phyloP scores from a whole-genome alignment of 2,329 filamentous ascomycete genomes.

The Lojkania enalia region DNA sequence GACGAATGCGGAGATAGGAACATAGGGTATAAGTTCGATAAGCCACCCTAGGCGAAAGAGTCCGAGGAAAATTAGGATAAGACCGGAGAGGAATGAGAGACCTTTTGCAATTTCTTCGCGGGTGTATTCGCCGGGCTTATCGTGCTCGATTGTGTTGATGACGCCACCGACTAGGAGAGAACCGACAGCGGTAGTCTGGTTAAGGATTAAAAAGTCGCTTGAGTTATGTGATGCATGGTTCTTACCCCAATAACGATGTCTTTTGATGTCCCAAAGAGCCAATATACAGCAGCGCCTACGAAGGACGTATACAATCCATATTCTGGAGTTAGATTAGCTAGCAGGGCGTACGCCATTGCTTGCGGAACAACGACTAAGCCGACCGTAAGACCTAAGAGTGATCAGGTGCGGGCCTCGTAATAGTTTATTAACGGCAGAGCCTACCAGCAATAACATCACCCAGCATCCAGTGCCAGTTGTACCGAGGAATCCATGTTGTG shows the following conservation, averaged over 20 bases:
- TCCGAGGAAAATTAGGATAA: slow-evolving; percentile 77
- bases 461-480: slow-evolving; percentile 37
- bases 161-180: slow-evolving; percentile 85
- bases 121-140: slow-evolving; percentile 59
- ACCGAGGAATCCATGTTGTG: slow-evolving; percentile 30
- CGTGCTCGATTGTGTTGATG: slow-evolving; percentile 63
- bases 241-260: slow-evolving; percentile 92
- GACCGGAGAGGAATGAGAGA: slow-evolving; percentile 75
- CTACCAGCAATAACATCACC: slow-evolving; percentile 38
- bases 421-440: no score
- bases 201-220: slow-evolving; percentile 5
- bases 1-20: slow-evolving; percentile 93
- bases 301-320: slow-evolving; percentile 93
- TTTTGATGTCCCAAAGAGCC: slow-evolving; percentile 96
- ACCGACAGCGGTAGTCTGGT: slow-evolving; percentile 86
- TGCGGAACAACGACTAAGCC: slow-evolving; percentile 86
- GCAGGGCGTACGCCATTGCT: slow-evolving; percentile 88
- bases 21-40: slow-evolving; percentile 88
- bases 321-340: slow-evolving; percentile 75
- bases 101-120: slow-evolving; percentile 74
- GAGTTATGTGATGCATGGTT: slow-evolving; percentile 19
- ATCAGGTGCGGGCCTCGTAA: no score
- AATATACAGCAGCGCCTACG: slow-evolving; percentile 90
- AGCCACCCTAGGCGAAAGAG: slow-evolving; percentile 83
- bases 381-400: slow-evolving; percentile 57